Conservation (phyloP, 441 rosid species). For the Bruguiera hainesii region DNA sequence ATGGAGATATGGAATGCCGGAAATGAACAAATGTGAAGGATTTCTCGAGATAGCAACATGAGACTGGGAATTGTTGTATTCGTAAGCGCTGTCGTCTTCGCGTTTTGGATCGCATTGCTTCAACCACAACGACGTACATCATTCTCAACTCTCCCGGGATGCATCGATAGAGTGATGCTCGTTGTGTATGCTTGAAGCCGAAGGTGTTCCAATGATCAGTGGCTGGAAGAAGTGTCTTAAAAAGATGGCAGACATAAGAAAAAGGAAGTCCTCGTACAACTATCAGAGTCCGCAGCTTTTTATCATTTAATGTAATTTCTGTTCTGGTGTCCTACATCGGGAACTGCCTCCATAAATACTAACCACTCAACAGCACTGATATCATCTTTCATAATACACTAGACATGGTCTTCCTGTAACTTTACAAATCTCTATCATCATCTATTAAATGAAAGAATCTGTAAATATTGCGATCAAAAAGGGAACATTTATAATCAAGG, state of each 20-base stretch:
- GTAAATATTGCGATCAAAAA: constrained; percentile 43
- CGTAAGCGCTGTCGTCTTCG: too few relatives aligned
- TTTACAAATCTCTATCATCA: constrained; percentile 16
- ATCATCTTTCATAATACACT: constrained; percentile 18
- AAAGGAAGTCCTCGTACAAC: neutral
- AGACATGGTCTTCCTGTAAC: constrained; percentile 21
- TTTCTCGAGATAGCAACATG: too few relatives aligned
- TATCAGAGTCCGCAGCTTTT: neutral
- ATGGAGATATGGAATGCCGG: too few relatives aligned
- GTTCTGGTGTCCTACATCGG: constrained; percentile 10
- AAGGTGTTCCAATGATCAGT: too few relatives aligned
- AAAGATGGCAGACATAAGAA: neutral
- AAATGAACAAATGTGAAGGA: too few relatives aligned
- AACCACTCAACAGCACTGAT: constrained; percentile 15
- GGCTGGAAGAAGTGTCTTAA: neutral
- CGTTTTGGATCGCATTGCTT: too few relatives aligned
- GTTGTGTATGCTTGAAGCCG: too few relatives aligned
- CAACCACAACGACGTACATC: too few relatives aligned
- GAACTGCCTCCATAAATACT: constrained; percentile 14
- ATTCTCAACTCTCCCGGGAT: too few relatives aligned
- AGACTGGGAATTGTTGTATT: too few relatives aligned
- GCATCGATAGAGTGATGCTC: too few relatives aligned
- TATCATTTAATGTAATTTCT: constrained; percentile 5
- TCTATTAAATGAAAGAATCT: constrained; percentile 60
- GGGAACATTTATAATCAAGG: constrained; percentile 28